Base-by-base conservation (phyloP, 2,329 filamentous ascomycete species). In the Diaporthe citrichinensis region DNA sequence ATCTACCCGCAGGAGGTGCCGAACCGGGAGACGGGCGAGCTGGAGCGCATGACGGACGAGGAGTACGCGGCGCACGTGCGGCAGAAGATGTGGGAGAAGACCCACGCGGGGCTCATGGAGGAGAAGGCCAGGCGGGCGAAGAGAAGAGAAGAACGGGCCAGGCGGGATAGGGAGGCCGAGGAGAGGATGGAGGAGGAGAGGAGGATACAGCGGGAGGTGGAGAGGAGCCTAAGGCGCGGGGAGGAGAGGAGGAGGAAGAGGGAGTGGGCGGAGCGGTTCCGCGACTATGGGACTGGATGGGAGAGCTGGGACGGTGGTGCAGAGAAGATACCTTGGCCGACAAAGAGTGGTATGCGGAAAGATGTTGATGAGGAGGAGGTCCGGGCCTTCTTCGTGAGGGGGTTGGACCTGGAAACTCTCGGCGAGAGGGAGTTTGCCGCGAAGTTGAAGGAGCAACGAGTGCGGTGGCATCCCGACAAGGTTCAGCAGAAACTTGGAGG, bases 401-500 rank as follows among this genome's bases (percentile, higher is more conserved):
- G 88, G 0, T 81, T 90, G 31, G 84, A 83, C 68, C 77, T 86
- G 31, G 84, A 85, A 39, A 84, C 86, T 2, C 79, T 87, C 3
- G 87, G 87, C 28, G 86, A 88, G 79, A 84, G 81, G 75, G 84
- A 85, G 14, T 87, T 88, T 69, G 82, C 87, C 28, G 84, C 86
- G 10, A 85, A 83, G 75, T 87, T 98, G 71, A 98, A 98, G 84
- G 87, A 91, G 7, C 97, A 99, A 86, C 91, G 97, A 71, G 92
- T 98, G 25, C 90, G 95, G 23, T 99, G 97, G 97, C 97, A 99
- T 86, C 97, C 97, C 5, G 97, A 99, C 85, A 99, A 98, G 87
- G 94, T 98, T 74, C 95, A 98, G 86, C 97, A 98, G 85, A 91
- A 92, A 72, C 92, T 98, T 76, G 94, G 95, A 4, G 91, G 90